Base-by-base conservation (phyloP, 345 rosid species). In the Citrus trifoliata region DNA sequence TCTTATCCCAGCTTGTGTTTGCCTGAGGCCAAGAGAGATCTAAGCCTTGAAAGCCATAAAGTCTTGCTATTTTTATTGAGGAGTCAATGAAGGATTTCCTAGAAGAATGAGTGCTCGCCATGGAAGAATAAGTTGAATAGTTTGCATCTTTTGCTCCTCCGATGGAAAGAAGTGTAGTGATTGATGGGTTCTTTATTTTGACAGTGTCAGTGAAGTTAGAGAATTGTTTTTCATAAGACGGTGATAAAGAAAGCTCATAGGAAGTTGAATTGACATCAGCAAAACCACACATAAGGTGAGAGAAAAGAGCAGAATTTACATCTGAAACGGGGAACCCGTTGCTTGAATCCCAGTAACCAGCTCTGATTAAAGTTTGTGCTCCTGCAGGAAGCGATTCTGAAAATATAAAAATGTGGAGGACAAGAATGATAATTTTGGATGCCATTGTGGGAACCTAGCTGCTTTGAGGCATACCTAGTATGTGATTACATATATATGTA, bases 201-300 rank as follows among this genome's bases (percentile, higher is more conserved):
- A 71, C 74, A 0, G 27, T 53, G 14, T 7, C 25, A 0, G 74
- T 51, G 42, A 53, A 71, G 24, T 28, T 51, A 5, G 74, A 8
- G 42, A 51, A 19, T 9, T 30, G 1, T 7, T 55, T 0, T 8
- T 28, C 74, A 30, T 69, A 59, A 10, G 56, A 40, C 0, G 73
- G 51, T 25, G 32, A 63, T 28, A 38, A 2, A 18, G 67, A 62
- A 24, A 84, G 82, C 38, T 79, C 60, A 32, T 65, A 77, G 48
- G 77, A 67, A 27, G 86, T 79, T 27, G 83, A 64, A 30, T 83
- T 80, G 19, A 85, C 13, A 21, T 2, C 0, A 13, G 80, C 88
- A 48, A 78, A 87, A 37, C 78, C 84, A 14, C 84, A 85, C 6
- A 83, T 35, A 63, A 87, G 86, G 67, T 81, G 87, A 37, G 84